Evolutionary conservation across 1,139 yeast species (phyloP).

Genomic region (Yamadazyma atlantica): DNA sequence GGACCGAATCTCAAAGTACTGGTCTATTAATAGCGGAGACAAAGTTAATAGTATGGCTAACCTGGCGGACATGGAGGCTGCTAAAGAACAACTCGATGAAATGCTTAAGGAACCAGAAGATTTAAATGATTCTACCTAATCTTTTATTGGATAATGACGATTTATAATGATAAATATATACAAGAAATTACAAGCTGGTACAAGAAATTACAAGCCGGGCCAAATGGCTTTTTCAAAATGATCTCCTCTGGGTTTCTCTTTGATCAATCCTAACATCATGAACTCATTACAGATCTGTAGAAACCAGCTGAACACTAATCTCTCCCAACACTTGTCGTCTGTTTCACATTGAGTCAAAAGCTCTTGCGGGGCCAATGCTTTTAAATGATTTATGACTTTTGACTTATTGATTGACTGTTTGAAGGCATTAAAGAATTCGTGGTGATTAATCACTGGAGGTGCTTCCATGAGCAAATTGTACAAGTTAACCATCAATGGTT

Average conservation of each 20-base stretch:
- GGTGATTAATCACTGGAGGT: conserved; percentile 67
- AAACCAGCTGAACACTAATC: conserved; percentile 41
- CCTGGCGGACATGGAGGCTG: background rate
- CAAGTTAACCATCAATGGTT: conserved; percentile 57
- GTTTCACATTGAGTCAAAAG: conserved; percentile 15
- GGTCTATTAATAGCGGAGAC: background rate
- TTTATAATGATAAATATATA: background rate
- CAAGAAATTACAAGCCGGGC: conserved; percentile 35
- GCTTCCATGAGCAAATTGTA: conserved; percentile 81
- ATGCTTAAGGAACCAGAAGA: background rate
- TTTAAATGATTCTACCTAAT: background rate
- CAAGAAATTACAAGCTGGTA: too few species aligned
- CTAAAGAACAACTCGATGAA: background rate
- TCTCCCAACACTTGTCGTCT: conserved; percentile 44
- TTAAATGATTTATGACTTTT: conserved; percentile 34
- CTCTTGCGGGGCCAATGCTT: background rate
- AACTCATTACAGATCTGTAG: conserved; percentile 43
- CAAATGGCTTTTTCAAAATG: conserved; percentile 45
- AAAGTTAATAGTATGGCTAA: background rate
- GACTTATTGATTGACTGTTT: conserved; percentile 50
- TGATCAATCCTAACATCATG: conserved; percentile 38
- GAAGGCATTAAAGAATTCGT: conserved; percentile 76
- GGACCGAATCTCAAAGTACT: background rate
- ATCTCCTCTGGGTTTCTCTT: conserved; percentile 46
- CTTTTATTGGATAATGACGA: background rate